Percentiles rank a stretch among this genome's conserved stretches.
Conservation (phyloP, 164 flowering plant species). For the Umbellularia californica region DNA sequence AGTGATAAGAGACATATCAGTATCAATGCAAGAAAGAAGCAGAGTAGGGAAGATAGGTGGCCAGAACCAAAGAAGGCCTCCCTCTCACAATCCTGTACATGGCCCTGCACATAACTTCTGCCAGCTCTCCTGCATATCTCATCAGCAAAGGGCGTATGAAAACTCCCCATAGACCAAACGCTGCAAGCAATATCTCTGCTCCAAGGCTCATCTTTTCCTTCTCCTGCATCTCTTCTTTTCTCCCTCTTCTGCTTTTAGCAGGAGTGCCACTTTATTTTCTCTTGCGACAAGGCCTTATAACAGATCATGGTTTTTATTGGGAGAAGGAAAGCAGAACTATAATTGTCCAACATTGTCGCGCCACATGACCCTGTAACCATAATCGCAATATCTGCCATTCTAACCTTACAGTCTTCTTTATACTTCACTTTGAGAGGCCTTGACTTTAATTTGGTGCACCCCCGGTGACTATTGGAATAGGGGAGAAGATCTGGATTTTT, state of each 20-base stretch:
- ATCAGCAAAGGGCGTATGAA: conserved; percentile 24
- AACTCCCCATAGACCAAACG: conserved; percentile 30
- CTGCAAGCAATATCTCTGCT: conserved; percentile 18
- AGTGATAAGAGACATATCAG: neutral
- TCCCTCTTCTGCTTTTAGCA: neutral
- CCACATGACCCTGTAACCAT: too few relatives aligned
- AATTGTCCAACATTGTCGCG: too few relatives aligned
- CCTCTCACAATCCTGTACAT: conserved; percentile 7
- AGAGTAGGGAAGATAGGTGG: conserved; percentile 25
- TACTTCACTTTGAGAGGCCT: neutral
- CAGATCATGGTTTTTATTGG: too few relatives aligned
- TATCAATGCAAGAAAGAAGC: conserved; percentile 9
- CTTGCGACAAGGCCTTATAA: neutral
- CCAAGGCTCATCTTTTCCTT: conserved; percentile 22
- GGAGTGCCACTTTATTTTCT: too few relatives aligned
- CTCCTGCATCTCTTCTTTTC: neutral
- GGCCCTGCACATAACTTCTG: conserved; percentile 21
- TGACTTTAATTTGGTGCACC: neutral
- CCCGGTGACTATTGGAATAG: neutral
- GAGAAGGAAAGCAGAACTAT: neutral
- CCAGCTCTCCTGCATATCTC: conserved; percentile 29
- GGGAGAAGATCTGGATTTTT: too few relatives aligned
- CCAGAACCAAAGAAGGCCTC: conserved; percentile 13
- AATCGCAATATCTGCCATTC: conserved; percentile 3
- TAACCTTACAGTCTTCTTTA: conserved; percentile 2